Conservation (phyloP, 306 rosid species). For the Glycine soja region DNA sequence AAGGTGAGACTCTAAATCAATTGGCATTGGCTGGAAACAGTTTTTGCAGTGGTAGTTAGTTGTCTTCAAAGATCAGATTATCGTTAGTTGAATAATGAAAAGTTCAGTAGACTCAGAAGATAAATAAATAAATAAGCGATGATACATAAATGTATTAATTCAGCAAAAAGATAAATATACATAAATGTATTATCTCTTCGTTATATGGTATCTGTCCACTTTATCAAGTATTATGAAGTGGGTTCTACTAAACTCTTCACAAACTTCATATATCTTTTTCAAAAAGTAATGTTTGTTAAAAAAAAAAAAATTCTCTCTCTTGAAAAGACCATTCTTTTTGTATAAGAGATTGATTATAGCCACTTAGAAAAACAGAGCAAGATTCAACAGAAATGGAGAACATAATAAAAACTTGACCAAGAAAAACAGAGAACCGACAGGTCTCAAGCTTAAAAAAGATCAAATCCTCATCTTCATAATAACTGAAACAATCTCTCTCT, state of each 20-base stretch:
- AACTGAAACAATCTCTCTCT: neutral
- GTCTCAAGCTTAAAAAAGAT: conserved; percentile 5
- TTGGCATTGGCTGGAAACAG: neutral
- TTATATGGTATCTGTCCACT: too few species aligned
- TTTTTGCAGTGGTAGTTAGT: neutral
- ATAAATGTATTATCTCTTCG: too few species aligned
- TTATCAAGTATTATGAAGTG: too few species aligned
- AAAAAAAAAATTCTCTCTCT: too few species aligned
- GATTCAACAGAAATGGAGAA: neutral
- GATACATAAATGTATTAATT: neutral
- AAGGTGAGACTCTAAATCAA: conserved; percentile 14
- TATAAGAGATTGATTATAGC: conserved; percentile 26
- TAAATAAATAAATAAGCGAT: neutral
- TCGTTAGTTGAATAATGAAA: neutral
- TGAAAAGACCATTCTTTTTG: conserved; percentile 3
- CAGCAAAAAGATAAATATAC: too few species aligned
- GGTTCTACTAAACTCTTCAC: too few species aligned
- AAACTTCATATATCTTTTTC: too few species aligned
- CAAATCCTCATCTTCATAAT: neutral
- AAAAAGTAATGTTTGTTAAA: too few species aligned
- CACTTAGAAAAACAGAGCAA: conserved; percentile 15
- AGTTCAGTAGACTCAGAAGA: neutral
- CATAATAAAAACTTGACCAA: neutral
- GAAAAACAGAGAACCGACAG: conserved; percentile 11
- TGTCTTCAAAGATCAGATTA: neutral